These are phyloP conservation scores for Globisporangium paroecandrum DNA, from an alignment of 352 stramenopile species.

Conservation along the genomic window DNA sequence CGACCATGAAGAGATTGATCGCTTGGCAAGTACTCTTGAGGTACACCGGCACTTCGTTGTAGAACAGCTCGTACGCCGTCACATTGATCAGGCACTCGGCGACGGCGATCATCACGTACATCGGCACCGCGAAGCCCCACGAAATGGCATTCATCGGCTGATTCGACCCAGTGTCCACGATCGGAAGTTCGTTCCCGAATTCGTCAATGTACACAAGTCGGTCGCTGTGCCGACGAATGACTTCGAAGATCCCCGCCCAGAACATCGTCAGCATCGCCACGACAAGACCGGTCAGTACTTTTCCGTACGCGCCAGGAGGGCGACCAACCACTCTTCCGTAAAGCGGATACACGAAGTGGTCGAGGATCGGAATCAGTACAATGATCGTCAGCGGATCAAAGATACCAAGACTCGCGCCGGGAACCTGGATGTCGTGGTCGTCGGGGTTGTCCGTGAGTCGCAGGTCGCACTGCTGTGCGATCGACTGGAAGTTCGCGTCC, in stretches of 20 bases:
- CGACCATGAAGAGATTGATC: constrained; percentile 87
- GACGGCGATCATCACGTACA: constrained; percentile 81
- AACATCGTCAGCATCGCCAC: constrained; percentile 82
- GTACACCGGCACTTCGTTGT: constrained; percentile 84
- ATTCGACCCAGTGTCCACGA: constrained; percentile 43
- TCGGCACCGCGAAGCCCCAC: constrained; percentile 77
- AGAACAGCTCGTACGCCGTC: constrained; percentile 85
- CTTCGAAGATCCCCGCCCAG: constrained; percentile 79
- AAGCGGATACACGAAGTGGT: constrained; percentile 70
- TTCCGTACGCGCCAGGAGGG: constrained; percentile 69
- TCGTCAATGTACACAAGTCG: constrained; percentile 33
- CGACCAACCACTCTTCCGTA: constrained; percentile 53
- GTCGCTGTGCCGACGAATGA: constrained; percentile 57
- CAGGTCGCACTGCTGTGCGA: constrained; percentile 81
- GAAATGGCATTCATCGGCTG: constrained; percentile 82
- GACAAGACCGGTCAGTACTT: constrained; percentile 72
- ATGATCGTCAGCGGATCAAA: constrained; percentile 71
- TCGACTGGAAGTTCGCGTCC: constrained; percentile 86
- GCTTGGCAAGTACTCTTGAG: constrained; percentile 86
- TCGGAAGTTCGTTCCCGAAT: constrained; percentile 18
- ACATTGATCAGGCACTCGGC: constrained; percentile 88
- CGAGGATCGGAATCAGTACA: constrained; percentile 68
- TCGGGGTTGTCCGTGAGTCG: constrained; percentile 44
- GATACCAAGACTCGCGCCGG: constrained; percentile 75
- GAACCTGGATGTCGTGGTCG: constrained; percentile 44